Conservation (phyloP, 2,329 filamentous ascomycete species). For the Aspergillus texensis region DNA sequence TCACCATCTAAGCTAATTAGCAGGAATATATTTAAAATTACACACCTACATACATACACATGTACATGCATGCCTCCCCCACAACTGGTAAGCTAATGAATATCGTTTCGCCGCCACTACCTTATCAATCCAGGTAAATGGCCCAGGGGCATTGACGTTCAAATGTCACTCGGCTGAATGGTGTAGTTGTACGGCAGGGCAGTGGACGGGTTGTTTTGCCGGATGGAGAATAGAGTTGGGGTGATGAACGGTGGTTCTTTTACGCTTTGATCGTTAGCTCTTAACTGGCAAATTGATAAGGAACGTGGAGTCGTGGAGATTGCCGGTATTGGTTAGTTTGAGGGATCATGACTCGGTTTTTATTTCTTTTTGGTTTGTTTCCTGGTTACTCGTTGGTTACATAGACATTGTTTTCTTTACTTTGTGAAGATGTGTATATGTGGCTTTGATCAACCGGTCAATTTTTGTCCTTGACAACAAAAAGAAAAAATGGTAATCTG, state of each 20-base stretch:
- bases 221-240: neutral
- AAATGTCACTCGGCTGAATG: neutral
- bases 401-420: no score
- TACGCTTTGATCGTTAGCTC: neutral
- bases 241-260: neutral
- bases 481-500: conserved; percentile 1
- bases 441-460: neutral
- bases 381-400: neutral
- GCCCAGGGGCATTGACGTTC: no score
- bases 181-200: neutral
- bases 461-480: neutral
- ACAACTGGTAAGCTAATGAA: no score
- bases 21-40: no score
- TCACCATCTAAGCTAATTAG: no score
- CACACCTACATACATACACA: neutral
- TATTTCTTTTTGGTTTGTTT: neutral
- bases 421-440: neutral
- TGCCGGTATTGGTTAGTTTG: neutral
- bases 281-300: neutral
- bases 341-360: neutral
- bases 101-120: no score
- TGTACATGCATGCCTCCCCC: neutral
- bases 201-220: neutral
- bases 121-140: no score
- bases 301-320: neutral